Conservation (phyloP, 495 filamentous ascomycete species). For the Gamarada debralockiae region DNA sequence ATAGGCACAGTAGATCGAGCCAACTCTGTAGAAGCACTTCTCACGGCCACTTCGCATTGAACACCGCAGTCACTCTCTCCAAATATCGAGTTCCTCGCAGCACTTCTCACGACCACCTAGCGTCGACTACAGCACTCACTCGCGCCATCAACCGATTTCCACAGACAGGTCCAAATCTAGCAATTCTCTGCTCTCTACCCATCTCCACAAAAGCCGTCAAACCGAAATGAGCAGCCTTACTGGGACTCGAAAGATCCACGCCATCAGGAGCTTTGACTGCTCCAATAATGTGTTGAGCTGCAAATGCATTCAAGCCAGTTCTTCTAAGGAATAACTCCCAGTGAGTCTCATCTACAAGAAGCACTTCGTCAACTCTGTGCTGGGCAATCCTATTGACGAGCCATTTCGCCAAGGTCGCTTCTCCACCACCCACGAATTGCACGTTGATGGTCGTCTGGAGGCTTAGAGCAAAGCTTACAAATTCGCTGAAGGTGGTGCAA, state of each 20-base stretch:
- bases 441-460: conserved; percentile 40
- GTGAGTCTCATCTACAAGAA: conserved; percentile 48
- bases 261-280: conserved; percentile 37
- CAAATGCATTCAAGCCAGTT: conserved; percentile 77
- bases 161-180: conserved; percentile 42
- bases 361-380: conserved; percentile 1
- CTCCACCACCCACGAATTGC: conserved; percentile 54
- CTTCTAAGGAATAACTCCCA: conserved; percentile 73
- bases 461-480: conserved; percentile 45
- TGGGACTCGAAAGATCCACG: conserved; percentile 13
- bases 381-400: conserved; percentile 24
- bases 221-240: conserved; percentile 33
- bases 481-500: conserved; percentile 46
- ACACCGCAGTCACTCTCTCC: too few species aligned
- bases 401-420: conserved; percentile 54
- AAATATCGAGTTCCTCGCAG: not conserved
- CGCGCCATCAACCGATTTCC: conserved; percentile 47
- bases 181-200: conserved; percentile 40
- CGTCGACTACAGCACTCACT: conserved; percentile 39
- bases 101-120: conserved; percentile 12
- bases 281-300: conserved; percentile 65
- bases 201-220: conserved; percentile 57
- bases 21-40: too few species aligned
- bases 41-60: too few species aligned
- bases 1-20: too few species aligned